Evolutionary conservation across 371 early-diverging fungal species (phyloP), one percentile per base, ranked within the genome.

Genomic region (Quaeritorhiza haematococci): DNA sequence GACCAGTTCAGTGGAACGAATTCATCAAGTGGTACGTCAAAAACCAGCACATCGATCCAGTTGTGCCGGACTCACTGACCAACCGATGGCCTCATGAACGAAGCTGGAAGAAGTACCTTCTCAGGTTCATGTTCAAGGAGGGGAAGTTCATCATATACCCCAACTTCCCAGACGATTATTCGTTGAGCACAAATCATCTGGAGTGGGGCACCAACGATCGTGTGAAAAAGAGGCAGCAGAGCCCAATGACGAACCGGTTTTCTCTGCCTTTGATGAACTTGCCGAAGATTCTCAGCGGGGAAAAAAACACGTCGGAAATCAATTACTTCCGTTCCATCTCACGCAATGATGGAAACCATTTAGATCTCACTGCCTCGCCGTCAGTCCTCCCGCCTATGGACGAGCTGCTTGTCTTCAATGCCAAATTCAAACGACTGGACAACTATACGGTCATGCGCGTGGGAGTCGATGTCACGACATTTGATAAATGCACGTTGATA

Each of bases 401-500:
- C 33, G 13, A 52, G 32, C 51, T 52, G 8, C 26, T 30, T 26
- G 53, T 53, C 4, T 52, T 42, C 43, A 35, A 59, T 45, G 45
- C 33, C 2, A 38, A 52, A 24, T 59, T 52, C 33, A 21, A 50
- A 17, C n/a, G n/a, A n/a, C n/a, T n/a, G n/a, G n/a, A n/a, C n/a
- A n/a, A n/a, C n/a, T n/a, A n/a, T n/a, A n/a, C n/a, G n/a, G n/a
- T n/a, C n/a, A n/a, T n/a, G n/a, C n/a, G n/a, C n/a, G n/a, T n/a
- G n/a, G n/a, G n/a, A n/a, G n/a, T n/a, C n/a, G 38, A 38, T 38
- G 38, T n/a, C 10, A n/a, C 38, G 13, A 24, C 53, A 21, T 55
- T 62, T 30, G 69, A 68, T 33, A 60, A 62, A 46, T 68, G 69
- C 57, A 68, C 69, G 2, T 13, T 68, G 34, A 45, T 68, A 3